Conservation (phyloP, 257 asterid genomes). For the Avicennia marina region DNA sequence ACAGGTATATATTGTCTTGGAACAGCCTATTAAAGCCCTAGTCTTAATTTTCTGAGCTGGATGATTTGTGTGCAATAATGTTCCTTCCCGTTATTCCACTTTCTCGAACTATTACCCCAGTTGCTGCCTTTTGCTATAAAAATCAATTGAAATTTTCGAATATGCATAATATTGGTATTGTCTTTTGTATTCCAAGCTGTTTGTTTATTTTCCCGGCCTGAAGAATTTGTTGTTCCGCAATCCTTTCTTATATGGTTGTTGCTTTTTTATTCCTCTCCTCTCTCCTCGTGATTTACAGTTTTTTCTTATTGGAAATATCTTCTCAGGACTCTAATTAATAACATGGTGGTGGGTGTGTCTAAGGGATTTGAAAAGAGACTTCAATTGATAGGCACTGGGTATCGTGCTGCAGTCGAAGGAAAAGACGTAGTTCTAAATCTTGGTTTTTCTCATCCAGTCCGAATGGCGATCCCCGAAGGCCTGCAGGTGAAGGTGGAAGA, state of each 20-base stretch:
- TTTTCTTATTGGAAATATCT: constrained; percentile 1
- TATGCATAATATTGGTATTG: background rate
- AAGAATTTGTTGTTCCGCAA: background rate
- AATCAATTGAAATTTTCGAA: background rate
- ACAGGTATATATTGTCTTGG: constrained; percentile 4
- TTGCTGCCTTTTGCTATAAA: background rate
- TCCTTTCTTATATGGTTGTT: background rate
- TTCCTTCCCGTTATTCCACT: background rate
- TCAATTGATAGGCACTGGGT: constrained; percentile 89
- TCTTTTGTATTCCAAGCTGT: background rate
- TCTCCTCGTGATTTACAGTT: background rate
- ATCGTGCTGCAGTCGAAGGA: constrained; percentile 88
- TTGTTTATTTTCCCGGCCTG: background rate
- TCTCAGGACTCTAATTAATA: constrained; percentile 87
- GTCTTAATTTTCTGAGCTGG: too few species aligned
- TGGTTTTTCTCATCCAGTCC: constrained; percentile 93
- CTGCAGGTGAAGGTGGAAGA: constrained; percentile 89
- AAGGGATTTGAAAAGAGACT: constrained; percentile 94
- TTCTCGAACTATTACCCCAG: background rate
- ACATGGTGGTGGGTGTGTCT: constrained; percentile 96
- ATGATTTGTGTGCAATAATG: too few species aligned
- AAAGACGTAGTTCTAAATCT: constrained; percentile 83
- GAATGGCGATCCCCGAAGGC: constrained; percentile 74
- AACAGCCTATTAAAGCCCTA: background rate
- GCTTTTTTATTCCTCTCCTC: background rate